Evolutionary conservation across 2,329 filamentous ascomycete species (phyloP).

Genomic region (Furcasterigmium furcatum): DNA sequence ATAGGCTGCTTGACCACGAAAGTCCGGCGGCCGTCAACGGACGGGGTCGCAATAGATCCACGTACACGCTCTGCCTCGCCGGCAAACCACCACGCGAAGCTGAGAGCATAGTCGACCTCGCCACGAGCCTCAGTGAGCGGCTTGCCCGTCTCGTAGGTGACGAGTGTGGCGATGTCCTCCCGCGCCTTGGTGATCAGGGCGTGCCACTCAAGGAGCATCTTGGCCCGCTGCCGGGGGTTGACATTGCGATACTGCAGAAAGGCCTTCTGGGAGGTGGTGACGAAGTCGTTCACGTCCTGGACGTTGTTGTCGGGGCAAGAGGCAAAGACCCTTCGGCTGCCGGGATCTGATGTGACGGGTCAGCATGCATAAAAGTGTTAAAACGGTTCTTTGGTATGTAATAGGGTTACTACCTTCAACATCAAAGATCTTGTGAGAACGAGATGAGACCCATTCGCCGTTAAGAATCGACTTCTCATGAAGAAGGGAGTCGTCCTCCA

Average conservation of each 20-base stretch:
- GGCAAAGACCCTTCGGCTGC: conserved; percentile 45
- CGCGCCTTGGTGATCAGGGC: conserved; percentile 26
- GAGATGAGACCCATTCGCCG: background rate
- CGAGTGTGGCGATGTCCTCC: conserved; percentile 33
- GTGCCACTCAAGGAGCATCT: conserved; percentile 32
- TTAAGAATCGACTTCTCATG: background rate
- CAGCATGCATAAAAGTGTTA: too few species aligned
- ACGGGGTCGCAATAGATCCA: conserved; percentile 49
- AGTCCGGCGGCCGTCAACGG: background rate
- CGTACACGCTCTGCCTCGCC: conserved; percentile 45
- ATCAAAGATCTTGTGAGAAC: background rate
- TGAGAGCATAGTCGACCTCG: conserved; percentile 52
- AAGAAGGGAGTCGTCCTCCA: background rate
- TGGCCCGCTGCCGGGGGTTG: conserved; percentile 28
- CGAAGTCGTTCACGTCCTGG: conserved; percentile 32
- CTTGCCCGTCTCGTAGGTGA: conserved; percentile 53
- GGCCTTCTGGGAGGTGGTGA: conserved; percentile 28
- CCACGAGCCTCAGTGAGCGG: conserved; percentile 49
- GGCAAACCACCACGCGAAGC: conserved; percentile 56
- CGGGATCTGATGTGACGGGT: too few species aligned
- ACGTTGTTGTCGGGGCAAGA: conserved; percentile 42
- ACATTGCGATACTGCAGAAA: conserved; percentile 33
- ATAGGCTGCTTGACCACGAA: conserved; percentile 22
- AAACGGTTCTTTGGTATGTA: too few species aligned
- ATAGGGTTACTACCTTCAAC: too few species aligned